phyloP scores from a whole-genome alignment of 2,329 filamentous ascomycete species.

The Monosporascus cannonballus region DNA sequence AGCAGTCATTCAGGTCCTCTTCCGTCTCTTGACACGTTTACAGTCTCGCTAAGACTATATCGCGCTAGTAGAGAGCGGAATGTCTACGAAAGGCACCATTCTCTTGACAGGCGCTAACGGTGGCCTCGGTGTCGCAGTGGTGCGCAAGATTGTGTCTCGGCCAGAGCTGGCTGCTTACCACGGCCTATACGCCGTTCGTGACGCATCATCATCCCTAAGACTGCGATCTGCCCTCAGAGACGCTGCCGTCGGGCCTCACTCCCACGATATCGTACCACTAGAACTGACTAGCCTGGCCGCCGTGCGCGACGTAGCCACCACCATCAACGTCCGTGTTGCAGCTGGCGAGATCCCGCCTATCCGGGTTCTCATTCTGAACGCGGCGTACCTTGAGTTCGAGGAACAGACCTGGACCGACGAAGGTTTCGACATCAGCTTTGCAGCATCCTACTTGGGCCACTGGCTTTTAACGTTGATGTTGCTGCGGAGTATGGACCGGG shows the following conservation, averaged over 20 bases:
- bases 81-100: neutral
- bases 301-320: conserved; percentile 11
- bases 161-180: neutral
- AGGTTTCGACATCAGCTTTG: conserved; percentile 19
- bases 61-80: too few relatives aligned
- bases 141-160: neutral
- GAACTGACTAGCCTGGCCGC: conserved; percentile 9
- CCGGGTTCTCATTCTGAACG: conserved; percentile 22
- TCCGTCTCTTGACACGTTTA: too few relatives aligned
- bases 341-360: conserved; percentile 19
- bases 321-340: conserved; percentile 11
- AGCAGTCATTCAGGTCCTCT: too few relatives aligned
- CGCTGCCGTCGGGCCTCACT: neutral
- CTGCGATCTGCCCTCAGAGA: neutral
- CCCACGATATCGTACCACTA: conserved; percentile 9
- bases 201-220: neutral
- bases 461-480: conserved; percentile 18
- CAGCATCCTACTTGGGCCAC: conserved; percentile 18
- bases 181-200: neutral
- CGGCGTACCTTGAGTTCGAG: conserved; percentile 14
- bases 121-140: neutral
- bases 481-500: conserved; percentile 17
- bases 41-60: too few relatives aligned
- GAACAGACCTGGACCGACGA: conserved; percentile 12
- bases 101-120: neutral